phyloP scores from a whole-genome alignment of 148 eudicot genomes.

The Mesembryanthemum crystallinum region DNA sequence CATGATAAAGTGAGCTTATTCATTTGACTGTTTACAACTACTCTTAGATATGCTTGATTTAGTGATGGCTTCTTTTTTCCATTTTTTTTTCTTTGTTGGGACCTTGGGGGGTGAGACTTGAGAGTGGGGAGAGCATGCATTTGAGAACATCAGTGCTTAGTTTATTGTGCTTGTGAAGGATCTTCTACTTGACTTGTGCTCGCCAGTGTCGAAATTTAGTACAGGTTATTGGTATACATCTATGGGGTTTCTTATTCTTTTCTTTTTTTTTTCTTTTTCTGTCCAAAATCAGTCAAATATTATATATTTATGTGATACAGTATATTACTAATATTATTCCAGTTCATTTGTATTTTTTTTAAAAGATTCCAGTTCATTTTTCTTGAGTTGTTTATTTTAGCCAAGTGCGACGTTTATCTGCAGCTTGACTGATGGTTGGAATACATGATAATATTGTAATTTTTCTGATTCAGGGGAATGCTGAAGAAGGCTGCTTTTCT shows the following conservation, averaged over 20 bases:
- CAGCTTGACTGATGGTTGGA: not conserved
- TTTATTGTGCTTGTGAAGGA: not conserved
- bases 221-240: no score
- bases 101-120: no score
- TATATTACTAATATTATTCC: no score
- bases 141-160: not conserved
- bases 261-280: not conserved
- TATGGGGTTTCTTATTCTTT: not conserved
- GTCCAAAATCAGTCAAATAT: no score
- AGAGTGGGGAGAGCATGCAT: no score
- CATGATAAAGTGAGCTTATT: not conserved
- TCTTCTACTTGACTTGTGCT: not conserved
- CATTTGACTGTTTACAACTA: not conserved
- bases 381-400: not conserved
- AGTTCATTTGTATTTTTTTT: no score
- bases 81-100: no score
- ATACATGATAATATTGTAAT: not conserved
- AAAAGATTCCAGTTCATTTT: not conserved
- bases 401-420: not conserved
- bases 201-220: not conserved
- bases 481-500: not conserved
- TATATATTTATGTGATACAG: no score
- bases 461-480: conserved; percentile 11
- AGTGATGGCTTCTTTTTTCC: no score
- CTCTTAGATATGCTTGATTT: not conserved